Evolutionary conservation across 1,139 yeast species (phyloP).

Genomic region (Yamadazyma siamensis): DNA sequence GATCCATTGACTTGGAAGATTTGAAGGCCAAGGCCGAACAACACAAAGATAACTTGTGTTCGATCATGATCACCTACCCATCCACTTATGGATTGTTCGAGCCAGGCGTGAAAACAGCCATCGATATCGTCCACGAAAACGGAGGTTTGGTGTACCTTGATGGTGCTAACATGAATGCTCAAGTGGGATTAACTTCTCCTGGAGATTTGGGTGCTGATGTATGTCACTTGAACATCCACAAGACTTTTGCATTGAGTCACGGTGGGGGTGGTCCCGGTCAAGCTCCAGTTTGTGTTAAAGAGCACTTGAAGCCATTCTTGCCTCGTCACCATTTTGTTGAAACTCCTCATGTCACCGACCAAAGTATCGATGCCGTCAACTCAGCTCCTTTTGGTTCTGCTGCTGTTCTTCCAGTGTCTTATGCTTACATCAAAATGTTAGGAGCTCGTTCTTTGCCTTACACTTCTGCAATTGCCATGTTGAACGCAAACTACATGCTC

Average conservation of each 20-base stretch:
- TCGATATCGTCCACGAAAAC: constrained; percentile 72
- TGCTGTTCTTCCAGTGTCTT: constrained; percentile 86
- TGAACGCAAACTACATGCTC: constrained; percentile 96
- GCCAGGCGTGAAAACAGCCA: constrained; percentile 83
- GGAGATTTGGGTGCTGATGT: constrained; percentile 99
- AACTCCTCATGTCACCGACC: constrained; percentile 52
- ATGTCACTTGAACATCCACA: constrained; percentile 93
- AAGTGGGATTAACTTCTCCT: constrained; percentile 94
- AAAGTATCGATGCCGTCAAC: constrained; percentile 73
- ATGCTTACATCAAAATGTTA: constrained; percentile 91
- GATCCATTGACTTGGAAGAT: constrained; percentile 81
- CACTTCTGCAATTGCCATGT: constrained; percentile 83
- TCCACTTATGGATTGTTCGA: constrained; percentile 96
- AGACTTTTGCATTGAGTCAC: constrained; percentile 96
- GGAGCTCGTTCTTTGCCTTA: constrained; percentile 83
- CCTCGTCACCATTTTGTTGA: constrained; percentile 71
- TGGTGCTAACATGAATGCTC: constrained; percentile 99
- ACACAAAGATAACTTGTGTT: constrained; percentile 70
- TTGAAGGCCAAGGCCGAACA: constrained; percentile 69
- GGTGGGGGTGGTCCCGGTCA: constrained; percentile 99
- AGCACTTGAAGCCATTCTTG: constrained; percentile 76
- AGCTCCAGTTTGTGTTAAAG: constrained; percentile 93
- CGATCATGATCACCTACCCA: constrained; percentile 95
- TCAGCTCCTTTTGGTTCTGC: constrained; percentile 98
- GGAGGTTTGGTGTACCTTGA: constrained; percentile 98